Evolutionary conservation across 805 yeast species (phyloP).

Genomic region (Ogataea corticis): DNA sequence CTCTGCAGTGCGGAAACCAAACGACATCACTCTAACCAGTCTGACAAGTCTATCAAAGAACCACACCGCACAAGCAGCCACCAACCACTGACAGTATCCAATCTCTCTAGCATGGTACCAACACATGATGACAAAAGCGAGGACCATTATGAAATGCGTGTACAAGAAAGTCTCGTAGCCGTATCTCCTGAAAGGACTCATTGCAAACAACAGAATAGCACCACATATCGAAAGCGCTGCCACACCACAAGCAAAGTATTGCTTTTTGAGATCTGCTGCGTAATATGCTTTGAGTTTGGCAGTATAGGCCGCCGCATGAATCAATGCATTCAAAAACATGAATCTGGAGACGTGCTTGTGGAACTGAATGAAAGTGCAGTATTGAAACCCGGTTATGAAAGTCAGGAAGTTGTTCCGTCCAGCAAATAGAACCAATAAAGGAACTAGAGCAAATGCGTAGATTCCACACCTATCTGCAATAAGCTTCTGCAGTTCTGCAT

Average conservation of each 20-base stretch:
- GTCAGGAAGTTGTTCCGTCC: constrained; percentile 48
- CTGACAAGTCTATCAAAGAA: constrained; percentile 51
- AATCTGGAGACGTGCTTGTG: constrained; percentile 70
- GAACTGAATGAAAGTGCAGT: constrained; percentile 46
- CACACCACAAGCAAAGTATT: constrained; percentile 34
- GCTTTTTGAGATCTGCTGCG: constrained; percentile 7
- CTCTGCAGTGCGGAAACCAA: constrained; percentile 27
- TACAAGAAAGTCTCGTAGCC: constrained; percentile 62
- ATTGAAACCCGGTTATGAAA: constrained; percentile 45
- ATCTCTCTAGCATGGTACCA: constrained; percentile 55
- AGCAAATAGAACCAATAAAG: constrained; percentile 45
- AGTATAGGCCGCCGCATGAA: constrained; percentile 40
- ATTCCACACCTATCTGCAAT: constrained; percentile 41
- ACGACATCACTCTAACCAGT: constrained; percentile 30
- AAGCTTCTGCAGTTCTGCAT: constrained; percentile 34
- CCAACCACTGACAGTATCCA: constrained; percentile 38
- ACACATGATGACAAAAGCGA: constrained; percentile 50
- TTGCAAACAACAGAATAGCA: constrained; percentile 48
- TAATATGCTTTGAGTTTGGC: constrained; percentile 9
- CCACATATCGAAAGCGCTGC: constrained; percentile 44
- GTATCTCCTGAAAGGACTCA: constrained; percentile 49
- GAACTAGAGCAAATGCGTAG: constrained; percentile 40
- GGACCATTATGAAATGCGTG: constrained; percentile 58
- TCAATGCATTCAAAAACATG: constrained; percentile 10
- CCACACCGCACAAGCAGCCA: constrained; percentile 49